Conservation (phyloP, 2,329 filamentous ascomycete species). For the Trichothecium roseum region DNA sequence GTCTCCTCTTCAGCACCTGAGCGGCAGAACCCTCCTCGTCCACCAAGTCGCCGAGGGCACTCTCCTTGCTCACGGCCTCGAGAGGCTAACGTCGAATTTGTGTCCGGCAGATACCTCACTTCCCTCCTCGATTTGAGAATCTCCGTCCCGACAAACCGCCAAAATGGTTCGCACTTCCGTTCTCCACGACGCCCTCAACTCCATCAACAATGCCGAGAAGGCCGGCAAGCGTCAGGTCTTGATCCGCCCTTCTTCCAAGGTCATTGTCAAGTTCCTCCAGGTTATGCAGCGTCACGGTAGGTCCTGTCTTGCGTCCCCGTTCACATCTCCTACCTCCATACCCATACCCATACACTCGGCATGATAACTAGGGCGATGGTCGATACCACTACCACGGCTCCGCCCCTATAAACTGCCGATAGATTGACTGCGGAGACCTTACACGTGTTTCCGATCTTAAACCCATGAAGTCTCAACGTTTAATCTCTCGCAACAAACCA, state of each 20-base stretch:
- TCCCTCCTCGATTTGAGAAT: constrained; percentile 66
- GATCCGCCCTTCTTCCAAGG: constrained; percentile 97
- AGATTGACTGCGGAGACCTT: constrained; percentile 87
- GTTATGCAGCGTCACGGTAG: constrained; percentile 99
- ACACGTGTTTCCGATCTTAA: constrained; percentile 77
- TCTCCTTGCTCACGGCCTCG: constrained; percentile 55
- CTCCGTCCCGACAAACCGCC: constrained; percentile 50
- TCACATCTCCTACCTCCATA: not conserved
- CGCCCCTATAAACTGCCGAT: constrained; percentile 99
- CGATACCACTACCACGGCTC: constrained; percentile 65
- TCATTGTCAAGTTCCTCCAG: constrained; percentile 98
- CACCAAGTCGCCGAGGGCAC: constrained; percentile 47
- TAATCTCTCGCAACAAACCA: constrained; percentile 83
- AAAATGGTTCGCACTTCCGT: constrained; percentile 99
- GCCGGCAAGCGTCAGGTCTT: constrained; percentile 97
- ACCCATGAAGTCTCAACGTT: constrained; percentile 74
- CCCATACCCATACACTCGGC: constrained; percentile 51
- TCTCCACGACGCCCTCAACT: constrained; percentile 97
- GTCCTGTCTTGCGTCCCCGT: constrained; percentile 27
- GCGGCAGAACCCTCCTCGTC: constrained; percentile 58
- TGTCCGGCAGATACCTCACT: constrained; percentile 53
- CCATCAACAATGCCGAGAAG: constrained; percentile 99
- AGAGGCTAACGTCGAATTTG: constrained; percentile 47
- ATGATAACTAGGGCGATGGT: constrained; percentile 99
- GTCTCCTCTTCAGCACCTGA: constrained; percentile 51